Conservation (phyloP, 2,329 filamentous ascomycete genomes). For the Fusarium bactridioides region DNA sequence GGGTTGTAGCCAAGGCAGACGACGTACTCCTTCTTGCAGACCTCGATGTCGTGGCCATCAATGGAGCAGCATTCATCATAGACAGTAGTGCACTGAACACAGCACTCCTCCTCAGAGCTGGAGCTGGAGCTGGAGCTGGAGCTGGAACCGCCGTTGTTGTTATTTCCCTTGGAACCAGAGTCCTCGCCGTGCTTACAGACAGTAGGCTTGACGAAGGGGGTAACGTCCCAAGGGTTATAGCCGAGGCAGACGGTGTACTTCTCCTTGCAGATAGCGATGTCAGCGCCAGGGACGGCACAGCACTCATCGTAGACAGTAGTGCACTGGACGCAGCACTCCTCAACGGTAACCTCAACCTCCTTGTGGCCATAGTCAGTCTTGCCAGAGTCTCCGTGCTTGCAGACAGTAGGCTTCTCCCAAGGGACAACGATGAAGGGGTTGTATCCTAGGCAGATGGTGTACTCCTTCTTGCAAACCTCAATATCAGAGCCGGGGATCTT, state of each 20-base stretch:
- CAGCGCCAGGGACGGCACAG: neutral
- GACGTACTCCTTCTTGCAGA: slow-evolving; percentile 19
- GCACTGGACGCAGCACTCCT: slow-evolving; percentile 23
- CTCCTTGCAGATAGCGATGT: slow-evolving; percentile 9
- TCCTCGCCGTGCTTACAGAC: slow-evolving; percentile 19
- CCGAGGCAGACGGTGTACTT: slow-evolving; percentile 22
- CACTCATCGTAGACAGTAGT: slow-evolving; percentile 21
- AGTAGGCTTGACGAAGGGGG: slow-evolving; percentile 9
- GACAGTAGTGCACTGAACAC: slow-evolving; percentile 18
- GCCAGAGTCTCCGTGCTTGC: neutral
- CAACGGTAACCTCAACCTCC: neutral
- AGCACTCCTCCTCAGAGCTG: slow-evolving; percentile 25
- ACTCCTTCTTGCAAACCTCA: slow-evolving; percentile 10
- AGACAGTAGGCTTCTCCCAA: slow-evolving; percentile 17
- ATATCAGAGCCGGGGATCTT: neutral
- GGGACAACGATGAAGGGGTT: slow-evolving; percentile 11
- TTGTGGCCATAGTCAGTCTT: no score
- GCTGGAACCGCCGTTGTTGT: neutral
- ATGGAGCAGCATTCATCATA: slow-evolving; percentile 23
- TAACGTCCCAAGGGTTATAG: slow-evolving; percentile 15
- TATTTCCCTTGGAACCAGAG: neutral
- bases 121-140: neutral
- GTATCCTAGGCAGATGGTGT: slow-evolving; percentile 21
- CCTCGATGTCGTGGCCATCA: slow-evolving; percentile 9
- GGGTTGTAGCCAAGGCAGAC: slow-evolving; percentile 27